These are phyloP conservation scores for Colletotrichum limetticola DNA, from an alignment of 2,329 filamentous ascomycete species.

Conservation along the genomic window DNA sequence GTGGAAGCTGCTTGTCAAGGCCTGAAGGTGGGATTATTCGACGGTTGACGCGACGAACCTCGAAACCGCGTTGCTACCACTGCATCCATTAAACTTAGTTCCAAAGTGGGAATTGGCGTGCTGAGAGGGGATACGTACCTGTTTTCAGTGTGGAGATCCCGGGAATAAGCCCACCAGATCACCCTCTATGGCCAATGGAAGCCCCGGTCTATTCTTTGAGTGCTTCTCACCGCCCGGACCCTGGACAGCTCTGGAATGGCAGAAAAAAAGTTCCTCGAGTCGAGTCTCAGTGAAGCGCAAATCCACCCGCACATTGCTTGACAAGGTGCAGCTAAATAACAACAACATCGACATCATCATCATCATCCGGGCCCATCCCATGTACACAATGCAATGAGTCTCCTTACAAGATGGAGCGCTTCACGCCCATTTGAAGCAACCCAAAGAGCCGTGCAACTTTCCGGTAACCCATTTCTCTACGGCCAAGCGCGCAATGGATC, in stretches of 20 bases:
- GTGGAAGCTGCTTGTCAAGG: not conserved
- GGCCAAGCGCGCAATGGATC: constrained; percentile 32
- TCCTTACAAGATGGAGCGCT: constrained; percentile 25
- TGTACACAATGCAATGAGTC: constrained; percentile 36
- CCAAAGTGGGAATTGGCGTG: not conserved
- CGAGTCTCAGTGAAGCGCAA: not conserved
- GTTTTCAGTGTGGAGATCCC: not conserved
- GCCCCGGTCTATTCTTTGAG: not conserved
- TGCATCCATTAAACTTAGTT: constrained; percentile 4
- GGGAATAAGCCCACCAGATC: not conserved
- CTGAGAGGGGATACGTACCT: constrained; percentile 4
- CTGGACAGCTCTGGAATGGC: constrained; percentile 13
- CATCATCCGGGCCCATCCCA: constrained; percentile 2
- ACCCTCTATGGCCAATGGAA: not conserved
- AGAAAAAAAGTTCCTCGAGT: constrained; percentile 26
- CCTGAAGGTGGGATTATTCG: not conserved
- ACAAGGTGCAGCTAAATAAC: not conserved
- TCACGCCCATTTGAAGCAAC: constrained; percentile 9
- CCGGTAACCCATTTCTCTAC: not conserved
- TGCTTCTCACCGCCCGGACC: constrained; percentile 22
- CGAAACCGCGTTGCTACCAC: constrained; percentile 24
- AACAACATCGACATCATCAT: not conserved
- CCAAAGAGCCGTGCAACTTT: not conserved
- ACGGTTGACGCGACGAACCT: constrained; percentile 20
- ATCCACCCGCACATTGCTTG: not conserved